These are phyloP conservation scores for Rhodotorula babjevae DNA, from an alignment of 768 basidiomycete species.

Conservation along the genomic window DNA sequence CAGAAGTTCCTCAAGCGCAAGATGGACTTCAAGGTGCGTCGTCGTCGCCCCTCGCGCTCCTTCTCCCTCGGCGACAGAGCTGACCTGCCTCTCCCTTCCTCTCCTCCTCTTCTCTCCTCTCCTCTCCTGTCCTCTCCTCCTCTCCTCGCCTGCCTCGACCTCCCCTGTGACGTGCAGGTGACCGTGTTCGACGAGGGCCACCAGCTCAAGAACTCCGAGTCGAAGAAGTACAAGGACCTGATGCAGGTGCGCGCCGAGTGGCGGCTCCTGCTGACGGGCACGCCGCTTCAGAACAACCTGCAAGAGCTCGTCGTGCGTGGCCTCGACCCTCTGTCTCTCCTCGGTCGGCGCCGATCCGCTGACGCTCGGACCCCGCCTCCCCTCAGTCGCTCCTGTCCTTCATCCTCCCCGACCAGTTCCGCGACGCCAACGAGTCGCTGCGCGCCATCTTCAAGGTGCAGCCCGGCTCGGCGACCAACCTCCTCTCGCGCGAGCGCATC, in stretches of 20 bases:
- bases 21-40: slow-evolving; percentile 83
- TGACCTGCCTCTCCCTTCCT: too few relatives aligned
- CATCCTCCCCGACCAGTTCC: slow-evolving; percentile 87
- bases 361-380: neutral
- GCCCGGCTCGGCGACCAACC: slow-evolving; percentile 78
- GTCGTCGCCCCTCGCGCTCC: slow-evolving; percentile 46
- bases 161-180: slow-evolving; percentile 56
- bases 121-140: too few relatives aligned
- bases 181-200: slow-evolving; percentile 97
- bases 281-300: slow-evolving; percentile 68
- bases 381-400: slow-evolving; percentile 91
- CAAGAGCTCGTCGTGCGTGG: slow-evolving; percentile 52
- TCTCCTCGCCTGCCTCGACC: neutral
- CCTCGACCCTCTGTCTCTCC: neutral
- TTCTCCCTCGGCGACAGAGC: too few relatives aligned
- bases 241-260: slow-evolving; percentile 79
- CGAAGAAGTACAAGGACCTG: slow-evolving; percentile 87
- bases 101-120: neutral
- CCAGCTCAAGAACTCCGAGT: slow-evolving; percentile 92
- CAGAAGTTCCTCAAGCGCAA: slow-evolving; percentile 80
- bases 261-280: slow-evolving; percentile 89
- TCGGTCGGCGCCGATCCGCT: neutral
- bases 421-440: slow-evolving; percentile 65
- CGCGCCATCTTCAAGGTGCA: slow-evolving; percentile 89
- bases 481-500: slow-evolving; percentile 87